These are phyloP conservation scores for Syzygium aromaticum DNA, from an alignment of 345 rosid species.

Conservation along the genomic window DNA sequence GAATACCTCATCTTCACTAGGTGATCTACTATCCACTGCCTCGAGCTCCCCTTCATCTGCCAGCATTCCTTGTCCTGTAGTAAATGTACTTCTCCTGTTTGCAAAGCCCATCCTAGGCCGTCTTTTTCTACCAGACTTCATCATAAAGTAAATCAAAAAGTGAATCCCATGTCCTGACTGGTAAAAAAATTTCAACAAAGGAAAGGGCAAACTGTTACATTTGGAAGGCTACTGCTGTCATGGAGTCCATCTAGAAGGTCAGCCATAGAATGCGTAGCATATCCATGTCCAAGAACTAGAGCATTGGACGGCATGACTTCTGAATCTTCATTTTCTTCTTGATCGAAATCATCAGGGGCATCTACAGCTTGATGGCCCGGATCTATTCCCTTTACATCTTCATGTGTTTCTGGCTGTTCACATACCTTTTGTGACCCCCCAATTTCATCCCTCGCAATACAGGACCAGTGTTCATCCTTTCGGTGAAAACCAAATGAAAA, in stretches of 20 bases:
- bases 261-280: conserved; percentile 24
- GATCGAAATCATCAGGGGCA: conserved; percentile 11
- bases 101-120: conserved; percentile 16
- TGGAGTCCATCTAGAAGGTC: conserved; percentile 40
- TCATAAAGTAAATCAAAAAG: conserved; percentile 10
- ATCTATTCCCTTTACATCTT: conserved; percentile 10
- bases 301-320: conserved; percentile 8
- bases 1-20: conserved; percentile 62
- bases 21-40: conserved; percentile 38
- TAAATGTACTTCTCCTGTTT: conserved; percentile 18
- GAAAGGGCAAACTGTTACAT: conserved; percentile 25
- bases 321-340: conserved; percentile 12
- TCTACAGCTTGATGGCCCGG: conserved; percentile 18
- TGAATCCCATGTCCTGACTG: background rate
- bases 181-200: background rate
- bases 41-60: conserved; percentile 44
- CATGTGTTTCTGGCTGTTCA: conserved; percentile 22
- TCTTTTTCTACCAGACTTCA: conserved; percentile 31
- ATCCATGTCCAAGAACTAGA: conserved; percentile 10
- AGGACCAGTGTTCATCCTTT: conserved; percentile 16
- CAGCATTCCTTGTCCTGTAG: conserved; percentile 1
- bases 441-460: conserved; percentile 3
- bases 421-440: conserved; percentile 10
- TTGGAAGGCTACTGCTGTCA: conserved; percentile 18
- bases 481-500: conserved; percentile 38